phyloP scores from a whole-genome alignment of 805 yeast genomes.

The Cyberlindnera maritima region DNA sequence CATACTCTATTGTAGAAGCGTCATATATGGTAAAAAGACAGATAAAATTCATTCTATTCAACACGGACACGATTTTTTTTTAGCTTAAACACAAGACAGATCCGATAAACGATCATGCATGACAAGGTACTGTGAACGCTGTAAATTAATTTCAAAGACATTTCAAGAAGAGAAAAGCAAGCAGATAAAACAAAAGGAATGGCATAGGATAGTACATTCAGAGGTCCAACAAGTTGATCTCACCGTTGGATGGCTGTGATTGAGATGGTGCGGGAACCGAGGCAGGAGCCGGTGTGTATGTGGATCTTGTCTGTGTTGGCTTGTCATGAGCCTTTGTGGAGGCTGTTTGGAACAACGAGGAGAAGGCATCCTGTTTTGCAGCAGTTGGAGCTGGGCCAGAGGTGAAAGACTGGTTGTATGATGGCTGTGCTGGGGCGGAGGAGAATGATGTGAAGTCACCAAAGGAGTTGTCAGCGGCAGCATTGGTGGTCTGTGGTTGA shows the following conservation, averaged over 20 bases:
- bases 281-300: constrained; percentile 7
- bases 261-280: constrained; percentile 7
- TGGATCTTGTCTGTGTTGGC: constrained; percentile 1
- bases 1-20: too few species aligned
- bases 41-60: not conserved
- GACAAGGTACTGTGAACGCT: too few species aligned
- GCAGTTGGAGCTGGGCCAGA: constrained; percentile 39
- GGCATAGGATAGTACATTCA: too few species aligned
- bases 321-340: constrained; percentile 37
- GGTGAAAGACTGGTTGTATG: constrained; percentile 20
- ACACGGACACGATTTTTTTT: too few species aligned
- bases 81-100: not conserved
- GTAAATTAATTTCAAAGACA: not conserved
- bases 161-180: not conserved
- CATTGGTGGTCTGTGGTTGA: constrained; percentile 23
- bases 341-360: constrained; percentile 66
- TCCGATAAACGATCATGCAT: too few species aligned
- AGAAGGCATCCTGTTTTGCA: constrained; percentile 63
- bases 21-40: not conserved
- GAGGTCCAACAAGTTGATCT: constrained; percentile 18
- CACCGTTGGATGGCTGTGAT: constrained; percentile 13
- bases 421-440: constrained; percentile 15
- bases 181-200: not conserved
- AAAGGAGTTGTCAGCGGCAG: constrained; percentile 18
- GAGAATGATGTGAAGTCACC: constrained; percentile 27